Base-by-base conservation (phyloP, 2,329 filamentous ascomycete genomes). In the Aspergillus intermedius region DNA sequence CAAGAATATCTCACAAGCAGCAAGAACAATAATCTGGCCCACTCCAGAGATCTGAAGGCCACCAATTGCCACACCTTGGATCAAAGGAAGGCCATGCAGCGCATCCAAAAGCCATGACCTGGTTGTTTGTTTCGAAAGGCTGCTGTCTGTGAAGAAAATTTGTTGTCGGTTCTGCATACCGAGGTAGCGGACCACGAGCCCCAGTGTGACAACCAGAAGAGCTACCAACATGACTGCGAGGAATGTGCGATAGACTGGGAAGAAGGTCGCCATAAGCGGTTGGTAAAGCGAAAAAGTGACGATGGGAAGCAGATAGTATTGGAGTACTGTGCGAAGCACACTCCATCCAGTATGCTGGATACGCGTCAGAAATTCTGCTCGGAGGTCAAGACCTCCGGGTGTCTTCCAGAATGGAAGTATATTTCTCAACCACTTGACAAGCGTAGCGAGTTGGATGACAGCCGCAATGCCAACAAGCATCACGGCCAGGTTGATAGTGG, bases 401-500 rank as follows among this genome's bases (percentile, higher is more conserved):
- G 22, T 15, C 30, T 34, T 40, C 44, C 43, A 46, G 4, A 30
- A 30, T 12, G 25, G 10, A 12, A 30, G 3, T 30, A 30, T 30
- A 30, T 30, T 30, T 30, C 4, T 30, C 32, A 45, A 25, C 41
- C 41, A 52, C 37, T 44, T 41, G 22, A 47, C 4, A 4, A 49
- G 15, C 39, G 35, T 46, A 9, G 23, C 15, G 8, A 47, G 3
- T 21, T 45, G 49, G 5, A 48, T 25, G 10, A 42, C 17, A 3
- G 47, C 44, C 3, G 50, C 32, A 1, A 48, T 41, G 9, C 32
- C 47, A 3, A 49, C 15, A 5, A 47, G 13, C 6, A 55, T 5
- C 5, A 55, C 28, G 5, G 34, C 35, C 1, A 55, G 49, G 12
- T 52, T 55, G 10, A 55, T 49, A 12, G 52, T 30, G 4, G 51